phyloP scores from a whole-genome alignment of 2,329 filamentous ascomycete genomes.

The Lecanoromycetidae sp. region DNA sequence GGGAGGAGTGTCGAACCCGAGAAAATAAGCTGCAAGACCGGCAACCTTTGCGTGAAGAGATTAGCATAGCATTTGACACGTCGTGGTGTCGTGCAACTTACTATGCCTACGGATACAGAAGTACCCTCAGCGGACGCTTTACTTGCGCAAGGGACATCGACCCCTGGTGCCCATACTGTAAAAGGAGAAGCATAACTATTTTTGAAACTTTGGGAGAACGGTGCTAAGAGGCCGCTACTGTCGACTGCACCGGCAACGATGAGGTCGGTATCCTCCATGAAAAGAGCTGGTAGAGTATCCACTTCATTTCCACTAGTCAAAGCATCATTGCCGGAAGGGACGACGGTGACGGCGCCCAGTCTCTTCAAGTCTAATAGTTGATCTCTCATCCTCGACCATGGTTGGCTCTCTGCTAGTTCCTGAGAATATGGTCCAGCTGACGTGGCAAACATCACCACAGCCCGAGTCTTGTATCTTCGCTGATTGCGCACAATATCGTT shows the following conservation, averaged over 20 bases:
- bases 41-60: neutral
- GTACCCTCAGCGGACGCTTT: neutral
- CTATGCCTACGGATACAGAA: neutral
- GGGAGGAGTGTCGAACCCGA: neutral
- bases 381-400: neutral
- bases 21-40: slow-evolving; percentile 2
- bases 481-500: slow-evolving; percentile 58
- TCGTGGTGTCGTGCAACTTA: too few relatives aligned
- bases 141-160: neutral
- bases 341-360: neutral
- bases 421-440: neutral
- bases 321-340: neutral
- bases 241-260: too few relatives aligned
- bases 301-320: neutral
- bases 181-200: neutral
- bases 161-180: neutral
- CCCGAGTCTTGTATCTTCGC: slow-evolving; percentile 91
- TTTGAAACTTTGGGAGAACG: neutral
- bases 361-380: neutral
- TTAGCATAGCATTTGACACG: neutral
- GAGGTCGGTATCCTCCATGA: too few relatives aligned
- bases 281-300: neutral
- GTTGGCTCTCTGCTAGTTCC: neutral
- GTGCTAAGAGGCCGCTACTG: neutral
- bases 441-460: slow-evolving; percentile 32